These are phyloP conservation scores for Gossypium schwendimanii DNA, from an alignment of 441 rosid genomes.

Conservation along the genomic window DNA sequence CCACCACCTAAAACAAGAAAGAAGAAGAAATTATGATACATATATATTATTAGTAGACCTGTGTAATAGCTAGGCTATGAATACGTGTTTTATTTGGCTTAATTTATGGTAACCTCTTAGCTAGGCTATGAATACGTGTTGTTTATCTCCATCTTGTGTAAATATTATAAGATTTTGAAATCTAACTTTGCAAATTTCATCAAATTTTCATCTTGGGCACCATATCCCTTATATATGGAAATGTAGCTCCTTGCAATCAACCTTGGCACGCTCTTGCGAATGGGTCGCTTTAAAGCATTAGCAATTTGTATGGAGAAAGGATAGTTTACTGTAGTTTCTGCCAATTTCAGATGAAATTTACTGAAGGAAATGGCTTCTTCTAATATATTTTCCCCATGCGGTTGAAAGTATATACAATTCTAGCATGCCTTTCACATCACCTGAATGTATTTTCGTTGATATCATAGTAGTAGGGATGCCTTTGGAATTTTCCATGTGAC, in stretches of 20 bases:
- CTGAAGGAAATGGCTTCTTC: constrained; percentile 7
- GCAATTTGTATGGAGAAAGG: not conserved
- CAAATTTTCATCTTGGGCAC: not conserved
- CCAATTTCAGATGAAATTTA: not conserved
- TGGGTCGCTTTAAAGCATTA: not conserved
- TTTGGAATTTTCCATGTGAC: too few species aligned
- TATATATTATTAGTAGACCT: not conserved
- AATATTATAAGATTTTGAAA: not conserved
- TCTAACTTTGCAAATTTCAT: not conserved
- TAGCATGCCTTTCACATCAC: not conserved
- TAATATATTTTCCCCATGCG: not conserved
- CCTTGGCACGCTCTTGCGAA: not conserved
- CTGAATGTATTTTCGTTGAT: too few species aligned
- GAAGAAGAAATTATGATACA: not conserved
- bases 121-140: not conserved
- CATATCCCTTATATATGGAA: not conserved
- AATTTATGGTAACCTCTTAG: not conserved
- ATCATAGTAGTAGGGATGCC: too few species aligned
- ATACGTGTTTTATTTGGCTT: not conserved
- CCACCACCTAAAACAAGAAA: constrained; percentile 20
- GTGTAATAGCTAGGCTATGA: too few species aligned
- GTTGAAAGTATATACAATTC: not conserved
- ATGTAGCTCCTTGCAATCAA: not conserved
- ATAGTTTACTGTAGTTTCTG: not conserved
- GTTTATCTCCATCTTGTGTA: not conserved